Base-by-base conservation (phyloP, 192 early-diverging fungal species). In the Backusella psychrophila region DNA sequence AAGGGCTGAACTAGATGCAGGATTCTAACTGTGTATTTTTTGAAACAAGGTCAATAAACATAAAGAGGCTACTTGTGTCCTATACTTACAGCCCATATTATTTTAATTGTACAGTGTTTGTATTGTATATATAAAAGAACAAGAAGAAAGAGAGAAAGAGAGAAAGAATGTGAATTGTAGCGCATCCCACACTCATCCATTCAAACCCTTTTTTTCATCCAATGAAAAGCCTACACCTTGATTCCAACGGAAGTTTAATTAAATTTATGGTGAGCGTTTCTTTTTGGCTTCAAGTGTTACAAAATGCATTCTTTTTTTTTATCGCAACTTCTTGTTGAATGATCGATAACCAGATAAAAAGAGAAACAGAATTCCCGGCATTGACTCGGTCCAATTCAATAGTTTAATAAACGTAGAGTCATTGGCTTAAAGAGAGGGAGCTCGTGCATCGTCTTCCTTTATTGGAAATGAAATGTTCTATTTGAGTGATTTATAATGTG, bases 1-100 rank as follows among this genome's bases (percentile, higher is more conserved):
- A 99, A 99, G 4, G 98, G 98, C 91, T 91, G 85, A 85, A 99
- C 92, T 76, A 99, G 89, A 87, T 98, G 94, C 73, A 99, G 91
- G 67, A 99, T 89, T 77, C 97, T 94, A 86, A 99, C 95, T 96
- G 56, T 19, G 3, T 33, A 3, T 33, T 33, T 33, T 33, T 33
- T 33, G 11, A 49, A n/a, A 49, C 15, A n/a, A n/a, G 19, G 5
- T 17, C 19, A 49, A 29, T 23, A 56, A 0, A 26, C n/a, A 23
- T 52, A 15, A 19, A 11, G 2, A 56, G 0, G 9, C 4, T 56
- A 56, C 9, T 21, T 23, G 2, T 21, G 19, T 56, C 9, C 6
- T 23, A 3, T 56, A 63, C 56, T 63, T 29, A 63, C 56, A 63
- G 56, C 56, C 56, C 56, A 63, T 63, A 29, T 63, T 63, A 29